Base-by-base conservation (phyloP, 2,329 filamentous ascomycete genomes). In the Zopfia rhizophila region DNA sequence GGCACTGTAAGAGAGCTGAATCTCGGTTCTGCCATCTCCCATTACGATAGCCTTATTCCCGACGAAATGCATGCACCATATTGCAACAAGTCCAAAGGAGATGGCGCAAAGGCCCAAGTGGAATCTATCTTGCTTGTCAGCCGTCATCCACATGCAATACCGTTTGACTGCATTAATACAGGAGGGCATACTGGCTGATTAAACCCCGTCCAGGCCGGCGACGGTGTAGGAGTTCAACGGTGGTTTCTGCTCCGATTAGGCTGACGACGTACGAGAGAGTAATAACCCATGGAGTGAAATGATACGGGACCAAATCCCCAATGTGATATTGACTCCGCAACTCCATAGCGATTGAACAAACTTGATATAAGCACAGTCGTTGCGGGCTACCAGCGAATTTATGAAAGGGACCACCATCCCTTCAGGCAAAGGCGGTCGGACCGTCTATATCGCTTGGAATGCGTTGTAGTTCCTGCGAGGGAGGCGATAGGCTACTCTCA, bases 11-110 rank as follows among this genome's bases (percentile, higher is more conserved):
- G 83, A 80, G 38, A 94, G 86, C 55, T 93, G 89, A 8, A 90
- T 75, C 24, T 82, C 74, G 10, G 51, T 49, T 49, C 69, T 61
- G 10, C 88, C 88, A 53, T 85, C 56, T 27, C 80, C 86, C 13
- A 96, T 80, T 18, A 87, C 76, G 50, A 93, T 88, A 11, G 90
- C 90, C 39, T 88, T 81, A 66, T 94, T 93, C 16, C 90, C 90
- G 55, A 94, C 87, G 61, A 89, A 93, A 66, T 94, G 90, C 88
- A 87, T 76, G 49, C 73, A 75, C 72, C 71, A 81, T 36, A 81
- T 79, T 12, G 77, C 77, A 33, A 79, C 75, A 6, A 78, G 55
- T 12, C 78, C 72, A 62, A 79, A 74, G 1, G 75, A 73, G 1
- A 76, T 62, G 24, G 73, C 63, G 45, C 72, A 76, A 17, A 65